phyloP scores from a whole-genome alignment of 768 basidiomycete species.

The Piloderma croceum region DNA sequence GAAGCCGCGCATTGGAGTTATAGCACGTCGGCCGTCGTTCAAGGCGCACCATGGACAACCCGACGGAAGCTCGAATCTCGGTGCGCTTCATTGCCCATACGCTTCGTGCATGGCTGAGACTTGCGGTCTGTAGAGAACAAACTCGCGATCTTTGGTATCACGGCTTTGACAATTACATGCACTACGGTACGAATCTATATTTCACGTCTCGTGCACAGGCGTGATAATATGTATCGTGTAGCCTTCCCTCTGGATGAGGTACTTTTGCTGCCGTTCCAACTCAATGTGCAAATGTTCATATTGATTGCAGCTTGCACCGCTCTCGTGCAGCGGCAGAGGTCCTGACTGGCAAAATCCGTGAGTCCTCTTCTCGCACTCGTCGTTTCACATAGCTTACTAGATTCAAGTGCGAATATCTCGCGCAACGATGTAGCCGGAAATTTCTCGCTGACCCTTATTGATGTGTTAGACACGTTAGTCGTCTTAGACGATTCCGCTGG shows the following conservation, averaged over 20 bases:
- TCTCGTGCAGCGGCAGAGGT: slow-evolving; percentile 84
- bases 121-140: slow-evolving; percentile 43
- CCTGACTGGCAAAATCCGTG: slow-evolving; percentile 83
- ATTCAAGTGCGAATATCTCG: slow-evolving; percentile 58
- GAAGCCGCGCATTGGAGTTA: slow-evolving; percentile 18
- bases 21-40: slow-evolving; percentile 11
- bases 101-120: too few species aligned
- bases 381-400: slow-evolving; percentile 10
- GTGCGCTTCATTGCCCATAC: slow-evolving; percentile 30
- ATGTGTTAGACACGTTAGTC: slow-evolving; percentile 85
- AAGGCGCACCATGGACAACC: slow-evolving; percentile 44
- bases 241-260: slow-evolving; percentile 89
- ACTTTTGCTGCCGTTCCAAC: slow-evolving; percentile 8
- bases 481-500: slow-evolving; percentile 73
- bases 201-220: slow-evolving; percentile 16
- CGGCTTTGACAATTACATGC: slow-evolving; percentile 88
- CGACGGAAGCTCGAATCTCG: slow-evolving; percentile 53
- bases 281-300: slow-evolving; percentile 4
- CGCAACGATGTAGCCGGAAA: slow-evolving; percentile 94
- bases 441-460: slow-evolving; percentile 79
- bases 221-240: slow-evolving; percentile 24
- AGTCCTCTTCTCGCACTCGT: slow-evolving; percentile 24
- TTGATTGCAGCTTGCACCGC: slow-evolving; percentile 63
- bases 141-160: slow-evolving; percentile 84
- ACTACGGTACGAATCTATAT: slow-evolving; percentile 46